These are phyloP conservation scores for Candida nanaspora DNA, from an alignment of 805 yeast genomes.

Conservation along the genomic window DNA sequence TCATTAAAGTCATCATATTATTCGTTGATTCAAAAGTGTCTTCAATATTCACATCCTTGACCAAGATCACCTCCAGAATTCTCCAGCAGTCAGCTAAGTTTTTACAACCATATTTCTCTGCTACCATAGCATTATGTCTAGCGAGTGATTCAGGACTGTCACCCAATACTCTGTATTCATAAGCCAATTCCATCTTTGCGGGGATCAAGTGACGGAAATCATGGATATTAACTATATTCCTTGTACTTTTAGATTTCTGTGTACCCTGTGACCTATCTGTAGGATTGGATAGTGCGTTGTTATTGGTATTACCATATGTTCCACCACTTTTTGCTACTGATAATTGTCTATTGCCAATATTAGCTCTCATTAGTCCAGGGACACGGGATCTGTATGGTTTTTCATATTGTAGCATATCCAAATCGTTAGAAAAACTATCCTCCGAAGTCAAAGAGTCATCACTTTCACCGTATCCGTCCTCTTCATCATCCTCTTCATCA, in stretches of 20 bases:
- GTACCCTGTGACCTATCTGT: conserved; percentile 28
- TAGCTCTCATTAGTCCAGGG: conserved; percentile 41
- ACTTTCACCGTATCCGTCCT: conserved; percentile 13
- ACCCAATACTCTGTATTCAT: conserved; percentile 58
- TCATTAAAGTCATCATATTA: conserved; percentile 2
- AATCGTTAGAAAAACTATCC: conserved; percentile 60
- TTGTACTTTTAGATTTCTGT: conserved; percentile 19
- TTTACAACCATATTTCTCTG: conserved; percentile 49
- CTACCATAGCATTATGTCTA: conserved; percentile 62
- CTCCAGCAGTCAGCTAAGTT: conserved; percentile 76
- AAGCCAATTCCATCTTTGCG: conserved; percentile 62
- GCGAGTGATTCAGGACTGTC: conserved; percentile 61
- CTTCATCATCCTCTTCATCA: conserved; percentile 15
- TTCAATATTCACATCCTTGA: conserved; percentile 31
- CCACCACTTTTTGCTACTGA: conserved; percentile 16
- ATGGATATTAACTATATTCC: conserved; percentile 52
- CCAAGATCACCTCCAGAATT: conserved; percentile 40
- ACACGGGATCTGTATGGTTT: conserved; percentile 41
- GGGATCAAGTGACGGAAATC: conserved; percentile 72
- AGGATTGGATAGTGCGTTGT: conserved; percentile 25
- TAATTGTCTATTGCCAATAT: conserved; percentile 12
- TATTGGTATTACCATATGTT: conserved; percentile 15
- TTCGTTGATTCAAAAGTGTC: conserved; percentile 4
- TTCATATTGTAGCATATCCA: conserved; percentile 59
- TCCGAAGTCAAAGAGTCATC: conserved; percentile 30